phyloP scores from a whole-genome alignment of 768 basidiomycete genomes.

The Saitozyma sp. region DNA sequence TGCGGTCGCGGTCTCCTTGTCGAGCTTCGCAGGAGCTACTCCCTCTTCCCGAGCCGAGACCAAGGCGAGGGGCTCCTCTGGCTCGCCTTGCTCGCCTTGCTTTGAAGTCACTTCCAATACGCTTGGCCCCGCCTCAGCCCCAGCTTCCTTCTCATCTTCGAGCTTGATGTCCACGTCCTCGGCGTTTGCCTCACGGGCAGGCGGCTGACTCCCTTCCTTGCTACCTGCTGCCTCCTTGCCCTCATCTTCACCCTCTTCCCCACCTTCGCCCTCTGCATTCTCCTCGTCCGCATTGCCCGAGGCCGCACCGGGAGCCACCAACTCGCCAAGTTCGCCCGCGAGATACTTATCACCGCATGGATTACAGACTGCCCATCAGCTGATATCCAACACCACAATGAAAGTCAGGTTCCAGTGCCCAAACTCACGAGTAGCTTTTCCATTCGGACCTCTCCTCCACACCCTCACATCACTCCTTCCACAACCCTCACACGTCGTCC shows the following conservation, averaged over 20 bases:
- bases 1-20: no score
- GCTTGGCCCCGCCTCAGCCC: no score
- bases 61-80: no score
- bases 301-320: slow-evolving; percentile 33
- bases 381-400: not conserved
- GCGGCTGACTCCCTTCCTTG: not conserved
- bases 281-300: not conserved
- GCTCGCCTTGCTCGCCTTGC: no score
- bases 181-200: no score
- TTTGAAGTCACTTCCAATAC: no score
- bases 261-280: not conserved
- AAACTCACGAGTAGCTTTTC: slow-evolving; percentile 38
- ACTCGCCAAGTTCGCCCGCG: slow-evolving; percentile 27
- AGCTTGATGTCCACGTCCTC: no score
- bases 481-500: slow-evolving; percentile 40
- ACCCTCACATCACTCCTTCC: slow-evolving; percentile 28
- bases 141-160: no score
- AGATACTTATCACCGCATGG: slow-evolving; percentile 35
- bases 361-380: slow-evolving; percentile 32
- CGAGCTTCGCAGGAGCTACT: no score
- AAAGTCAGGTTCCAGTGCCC: not conserved
- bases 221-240: not conserved
- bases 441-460: slow-evolving; percentile 42
- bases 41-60: no score
- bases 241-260: not conserved